Conservation (phyloP, 495 filamentous ascomycete genomes). For the Podospora anserina region DNA sequence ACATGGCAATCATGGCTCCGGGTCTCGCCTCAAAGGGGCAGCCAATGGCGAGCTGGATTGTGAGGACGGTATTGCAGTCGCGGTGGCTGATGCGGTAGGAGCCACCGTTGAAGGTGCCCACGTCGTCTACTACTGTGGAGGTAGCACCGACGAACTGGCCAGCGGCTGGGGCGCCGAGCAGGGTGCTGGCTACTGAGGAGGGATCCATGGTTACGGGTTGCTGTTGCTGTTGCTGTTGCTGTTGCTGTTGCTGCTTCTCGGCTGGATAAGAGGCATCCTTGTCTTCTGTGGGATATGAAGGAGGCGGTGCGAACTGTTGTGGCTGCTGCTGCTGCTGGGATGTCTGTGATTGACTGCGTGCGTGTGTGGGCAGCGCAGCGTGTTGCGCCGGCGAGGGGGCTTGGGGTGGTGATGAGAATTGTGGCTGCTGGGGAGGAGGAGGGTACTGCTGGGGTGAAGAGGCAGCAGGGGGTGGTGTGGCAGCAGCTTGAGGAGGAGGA, state of each 20-base stretch:
- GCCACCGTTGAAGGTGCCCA: slow-evolving; percentile 94
- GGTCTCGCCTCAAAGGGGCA: slow-evolving; percentile 80
- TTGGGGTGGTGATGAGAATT: slow-evolving; percentile 18
- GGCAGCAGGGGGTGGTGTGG: neutral
- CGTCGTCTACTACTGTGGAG: slow-evolving; percentile 63
- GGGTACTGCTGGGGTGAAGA: slow-evolving; percentile 31
- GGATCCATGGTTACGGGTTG: slow-evolving; percentile 31
- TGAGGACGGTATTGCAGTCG: slow-evolving; percentile 85
- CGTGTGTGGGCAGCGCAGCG: slow-evolving; percentile 31
- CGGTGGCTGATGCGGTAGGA: slow-evolving; percentile 90
- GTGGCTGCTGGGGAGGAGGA: slow-evolving; percentile 32
- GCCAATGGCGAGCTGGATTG: slow-evolving; percentile 83
- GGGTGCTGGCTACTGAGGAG: slow-evolving; percentile 26
- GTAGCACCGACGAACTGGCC: slow-evolving; percentile 58
- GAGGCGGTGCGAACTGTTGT: slow-evolving; percentile 32
- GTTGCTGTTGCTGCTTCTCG: slow-evolving; percentile 23
- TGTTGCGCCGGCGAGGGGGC: slow-evolving; percentile 18
- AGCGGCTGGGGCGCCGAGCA: slow-evolving; percentile 33
- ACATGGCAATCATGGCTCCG: slow-evolving; percentile 93
- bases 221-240: slow-evolving; percentile 12
- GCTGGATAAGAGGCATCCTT: neutral
- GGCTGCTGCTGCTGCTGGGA: slow-evolving; percentile 34
- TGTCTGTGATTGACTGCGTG: slow-evolving; percentile 27
- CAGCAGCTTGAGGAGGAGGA: slow-evolving; percentile 36
- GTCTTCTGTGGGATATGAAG: slow-evolving; percentile 24